Percentiles rank a stretch among this genome's conserved stretches.
These are phyloP conservation scores for Colletotrichum eleusines DNA, from an alignment of 2,329 filamentous ascomycete species.

Conservation along the genomic window DNA sequence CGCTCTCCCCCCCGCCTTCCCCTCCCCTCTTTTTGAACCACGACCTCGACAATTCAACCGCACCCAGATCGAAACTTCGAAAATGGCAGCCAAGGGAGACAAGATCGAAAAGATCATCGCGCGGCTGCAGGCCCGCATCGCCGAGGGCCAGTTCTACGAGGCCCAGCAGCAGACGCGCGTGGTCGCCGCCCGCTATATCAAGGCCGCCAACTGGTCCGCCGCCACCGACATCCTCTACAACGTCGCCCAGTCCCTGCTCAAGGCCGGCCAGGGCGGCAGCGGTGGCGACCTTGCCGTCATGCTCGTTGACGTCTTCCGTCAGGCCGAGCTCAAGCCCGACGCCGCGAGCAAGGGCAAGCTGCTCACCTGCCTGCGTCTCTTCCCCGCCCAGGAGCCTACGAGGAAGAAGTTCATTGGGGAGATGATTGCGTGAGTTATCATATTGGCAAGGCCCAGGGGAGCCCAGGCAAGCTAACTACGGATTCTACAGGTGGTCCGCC, in stretches of 20 bases:
- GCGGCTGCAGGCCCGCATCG: slow-evolving; percentile 85
- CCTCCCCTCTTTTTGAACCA: not conserved
- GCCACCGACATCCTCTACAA: slow-evolving; percentile 89
- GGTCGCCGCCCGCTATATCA: slow-evolving; percentile 93
- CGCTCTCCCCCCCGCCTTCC: not conserved
- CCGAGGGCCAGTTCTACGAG: slow-evolving; percentile 95
- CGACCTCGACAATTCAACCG: not conserved
- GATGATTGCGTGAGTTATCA: slow-evolving; percentile 74
- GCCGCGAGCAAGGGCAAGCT: slow-evolving; percentile 79
- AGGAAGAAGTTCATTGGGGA: slow-evolving; percentile 93
- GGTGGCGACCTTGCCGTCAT: slow-evolving; percentile 91
- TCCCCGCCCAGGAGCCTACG: slow-evolving; percentile 86
- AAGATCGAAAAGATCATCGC: slow-evolving; percentile 70
- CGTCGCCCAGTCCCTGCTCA: slow-evolving; percentile 86
- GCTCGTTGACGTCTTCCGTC: slow-evolving; percentile 90
- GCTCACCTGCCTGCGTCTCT: slow-evolving; percentile 82
- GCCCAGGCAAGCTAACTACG: slow-evolving; percentile 16
- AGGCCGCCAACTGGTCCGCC: slow-evolving; percentile 84
- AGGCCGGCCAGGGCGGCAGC: slow-evolving; percentile 92
- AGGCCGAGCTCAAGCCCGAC: slow-evolving; percentile 84
- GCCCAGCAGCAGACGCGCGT: slow-evolving; percentile 98
- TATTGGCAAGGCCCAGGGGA: not conserved
- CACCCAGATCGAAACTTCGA: not conserved
- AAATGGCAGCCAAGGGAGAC: slow-evolving; percentile 47
- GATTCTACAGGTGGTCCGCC: slow-evolving; percentile 77